Percentiles rank a stretch among this genome's conserved stretches.
Evolutionary conservation across 371 early-diverging fungal species (phyloP).

Genomic region (Lichtheimia corymbifera): DNA sequence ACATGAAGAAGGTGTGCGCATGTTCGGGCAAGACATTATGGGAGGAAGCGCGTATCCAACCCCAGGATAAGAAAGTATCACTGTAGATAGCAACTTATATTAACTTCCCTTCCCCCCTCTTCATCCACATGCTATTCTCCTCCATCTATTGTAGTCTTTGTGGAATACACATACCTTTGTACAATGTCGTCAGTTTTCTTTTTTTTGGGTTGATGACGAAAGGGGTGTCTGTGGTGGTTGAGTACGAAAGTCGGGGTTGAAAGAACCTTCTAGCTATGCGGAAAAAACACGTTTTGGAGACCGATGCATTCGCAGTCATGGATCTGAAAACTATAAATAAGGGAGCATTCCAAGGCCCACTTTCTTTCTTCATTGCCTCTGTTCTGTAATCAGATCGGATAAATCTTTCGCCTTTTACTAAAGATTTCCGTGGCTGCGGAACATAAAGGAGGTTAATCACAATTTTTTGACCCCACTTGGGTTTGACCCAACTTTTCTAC

Average conservation of each 20-base stretch:
- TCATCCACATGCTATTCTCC: no score
- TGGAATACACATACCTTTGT: no score
- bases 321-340: constrained; percentile 35
- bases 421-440: constrained; percentile 57
- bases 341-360: background rate
- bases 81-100: no score
- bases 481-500: background rate
- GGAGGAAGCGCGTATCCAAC: constrained; percentile 66
- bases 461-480: constrained; percentile 36
- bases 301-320: no score
- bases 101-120: no score
- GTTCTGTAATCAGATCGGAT: constrained; percentile 51
- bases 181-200: no score
- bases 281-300: no score
- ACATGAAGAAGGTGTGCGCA: constrained; percentile 85
- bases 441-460: constrained; percentile 42
- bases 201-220: no score
- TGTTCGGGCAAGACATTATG: constrained; percentile 87
- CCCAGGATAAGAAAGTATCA: constrained; percentile 18
- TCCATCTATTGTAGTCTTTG: no score
- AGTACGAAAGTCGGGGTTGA: no score
- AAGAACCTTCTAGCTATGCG: no score
- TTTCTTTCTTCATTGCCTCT: constrained; percentile 36
- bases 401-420: constrained; percentile 61
- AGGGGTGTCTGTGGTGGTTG: no score